A percentile compares a stretch with the other conserved stretches of the same genome.
These are phyloP conservation scores for Xylaria sp. DNA, from an alignment of 2,329 filamentous ascomycete species.

Conservation along the genomic window DNA sequence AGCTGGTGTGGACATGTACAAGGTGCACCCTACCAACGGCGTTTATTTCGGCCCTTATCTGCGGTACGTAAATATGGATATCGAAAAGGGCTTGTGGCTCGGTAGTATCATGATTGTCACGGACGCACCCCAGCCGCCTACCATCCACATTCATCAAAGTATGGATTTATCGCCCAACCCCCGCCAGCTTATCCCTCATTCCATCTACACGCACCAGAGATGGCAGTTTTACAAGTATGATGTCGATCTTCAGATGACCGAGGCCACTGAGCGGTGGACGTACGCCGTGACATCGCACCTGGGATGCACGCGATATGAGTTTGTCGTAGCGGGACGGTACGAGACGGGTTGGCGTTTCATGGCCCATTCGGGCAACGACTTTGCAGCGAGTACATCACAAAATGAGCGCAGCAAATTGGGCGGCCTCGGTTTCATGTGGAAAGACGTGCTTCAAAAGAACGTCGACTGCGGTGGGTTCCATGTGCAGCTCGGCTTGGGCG, in stretches of 20 bases:
- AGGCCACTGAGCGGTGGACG: conserved; percentile 88
- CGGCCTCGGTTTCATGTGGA: conserved; percentile 97
- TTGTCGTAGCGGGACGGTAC: conserved; percentile 86
- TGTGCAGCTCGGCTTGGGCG: conserved; percentile 86
- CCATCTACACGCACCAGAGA: conserved; percentile 86
- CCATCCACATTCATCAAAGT: conserved; percentile 93
- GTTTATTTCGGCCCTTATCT: conserved; percentile 98
- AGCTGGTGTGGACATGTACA: conserved; percentile 92
- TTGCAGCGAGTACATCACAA: conserved; percentile 83
- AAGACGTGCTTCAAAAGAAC: conserved; percentile 97
- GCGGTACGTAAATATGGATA: conserved; percentile 95
- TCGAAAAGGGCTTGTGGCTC: conserved; percentile 88
- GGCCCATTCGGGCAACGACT: conserved; percentile 95
- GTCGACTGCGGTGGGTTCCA: conserved; percentile 96
- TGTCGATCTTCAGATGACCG: conserved; percentile 86
- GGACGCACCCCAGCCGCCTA: conserved; percentile 88
- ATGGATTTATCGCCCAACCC: conserved; percentile 91
- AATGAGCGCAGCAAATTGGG: conserved; percentile 86
- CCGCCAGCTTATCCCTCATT: conserved; percentile 79
- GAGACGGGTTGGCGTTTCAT: conserved; percentile 97
- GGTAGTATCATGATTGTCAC: conserved; percentile 94
- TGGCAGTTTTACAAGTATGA: conserved; percentile 98
- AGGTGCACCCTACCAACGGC: conserved; percentile 89
- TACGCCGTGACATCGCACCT: conserved; percentile 97
- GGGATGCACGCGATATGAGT: conserved; percentile 97